Conservation (phyloP, 192 early-diverging fungal species). For the Linderina pennispora region DNA sequence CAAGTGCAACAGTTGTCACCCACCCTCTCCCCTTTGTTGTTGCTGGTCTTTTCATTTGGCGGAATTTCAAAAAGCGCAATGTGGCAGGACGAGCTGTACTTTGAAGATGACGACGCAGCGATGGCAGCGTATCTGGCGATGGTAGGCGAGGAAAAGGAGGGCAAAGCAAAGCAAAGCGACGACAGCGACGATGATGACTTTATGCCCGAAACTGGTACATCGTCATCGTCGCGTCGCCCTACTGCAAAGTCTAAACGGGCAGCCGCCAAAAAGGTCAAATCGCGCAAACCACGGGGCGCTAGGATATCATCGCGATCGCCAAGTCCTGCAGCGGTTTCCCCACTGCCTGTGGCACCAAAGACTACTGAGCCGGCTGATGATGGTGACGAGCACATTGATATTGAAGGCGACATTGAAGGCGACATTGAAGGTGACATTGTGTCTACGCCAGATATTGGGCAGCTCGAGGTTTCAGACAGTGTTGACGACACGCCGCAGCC, state of each 20-base stretch:
- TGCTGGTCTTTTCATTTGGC: too few relatives aligned
- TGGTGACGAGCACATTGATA: slow-evolving; percentile 12
- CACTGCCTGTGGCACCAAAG: too few relatives aligned
- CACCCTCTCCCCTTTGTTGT: too few relatives aligned
- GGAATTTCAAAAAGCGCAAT: too few relatives aligned
- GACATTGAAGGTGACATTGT: slow-evolving; percentile 4
- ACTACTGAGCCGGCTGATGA: not conserved
- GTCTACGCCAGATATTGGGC: slow-evolving; percentile 35
- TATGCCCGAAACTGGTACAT: slow-evolving; percentile 18
- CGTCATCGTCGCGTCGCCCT: not conserved
- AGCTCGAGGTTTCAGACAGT: slow-evolving; percentile 25
- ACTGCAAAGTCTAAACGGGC: not conserved
- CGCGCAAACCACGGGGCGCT: not conserved
- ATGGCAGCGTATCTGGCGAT: slow-evolving; percentile 39
- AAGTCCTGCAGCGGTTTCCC: slow-evolving; percentile 6
- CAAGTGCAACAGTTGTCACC: too few relatives aligned
- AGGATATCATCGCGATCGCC: not conserved
- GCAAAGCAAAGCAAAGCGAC: slow-evolving; percentile 3
- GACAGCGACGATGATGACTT: slow-evolving; percentile 25
- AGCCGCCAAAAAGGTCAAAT: slow-evolving; percentile 1
- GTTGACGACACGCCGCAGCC: slow-evolving; percentile 7
- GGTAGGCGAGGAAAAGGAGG: slow-evolving; percentile 4
- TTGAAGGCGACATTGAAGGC: slow-evolving; percentile 10
- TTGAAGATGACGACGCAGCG: slow-evolving; percentile 41
- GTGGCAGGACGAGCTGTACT: slow-evolving; percentile 41